Conservation (phyloP, 352 stramenopile species). For the Phytophthora boehmeriae region DNA sequence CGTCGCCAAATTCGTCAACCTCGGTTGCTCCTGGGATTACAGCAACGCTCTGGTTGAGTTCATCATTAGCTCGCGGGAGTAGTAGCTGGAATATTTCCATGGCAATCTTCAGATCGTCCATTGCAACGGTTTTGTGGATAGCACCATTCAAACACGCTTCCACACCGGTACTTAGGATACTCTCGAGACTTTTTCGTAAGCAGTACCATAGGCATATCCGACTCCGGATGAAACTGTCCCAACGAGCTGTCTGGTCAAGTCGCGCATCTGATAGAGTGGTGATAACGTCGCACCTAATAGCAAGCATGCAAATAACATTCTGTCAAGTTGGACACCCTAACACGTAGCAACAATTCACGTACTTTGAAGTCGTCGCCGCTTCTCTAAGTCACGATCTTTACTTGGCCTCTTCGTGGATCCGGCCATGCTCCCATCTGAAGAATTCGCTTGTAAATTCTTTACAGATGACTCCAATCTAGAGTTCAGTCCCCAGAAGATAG, state of each 20-base stretch:
- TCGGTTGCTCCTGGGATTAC: conserved; percentile 11
- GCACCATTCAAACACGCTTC: conserved; percentile 51
- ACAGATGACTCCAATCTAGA: conserved; percentile 37
- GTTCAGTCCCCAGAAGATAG: conserved; percentile 60
- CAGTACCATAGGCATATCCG: conserved; percentile 25
- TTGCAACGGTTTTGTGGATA: conserved; percentile 34
- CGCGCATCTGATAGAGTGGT: conserved; percentile 48
- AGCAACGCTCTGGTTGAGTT: conserved; percentile 31
- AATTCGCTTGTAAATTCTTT: conserved; percentile 14
- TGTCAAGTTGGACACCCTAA: not conserved
- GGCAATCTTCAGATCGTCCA: conserved; percentile 44
- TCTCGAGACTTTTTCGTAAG: conserved; percentile 45
- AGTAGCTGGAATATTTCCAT: conserved; percentile 66
- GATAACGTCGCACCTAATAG: conserved; percentile 42
- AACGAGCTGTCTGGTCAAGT: conserved; percentile 44
- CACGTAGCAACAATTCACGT: conserved; percentile 9
- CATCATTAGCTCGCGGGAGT: conserved; percentile 37
- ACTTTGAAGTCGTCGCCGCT: conserved; percentile 36
- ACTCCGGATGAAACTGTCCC: conserved; percentile 18
- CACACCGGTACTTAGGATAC: conserved; percentile 49
- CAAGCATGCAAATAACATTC: conserved; percentile 2
- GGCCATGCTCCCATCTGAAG: conserved; percentile 10
- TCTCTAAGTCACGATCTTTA: conserved; percentile 15
- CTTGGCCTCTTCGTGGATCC: not conserved
- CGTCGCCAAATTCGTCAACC: conserved; percentile 61